Percentiles rank a stretch among this genome's conserved stretches.
These are phyloP conservation scores for Plenodomus lindquistii DNA, from an alignment of 2,329 filamentous ascomycete genomes.

Conservation along the genomic window DNA sequence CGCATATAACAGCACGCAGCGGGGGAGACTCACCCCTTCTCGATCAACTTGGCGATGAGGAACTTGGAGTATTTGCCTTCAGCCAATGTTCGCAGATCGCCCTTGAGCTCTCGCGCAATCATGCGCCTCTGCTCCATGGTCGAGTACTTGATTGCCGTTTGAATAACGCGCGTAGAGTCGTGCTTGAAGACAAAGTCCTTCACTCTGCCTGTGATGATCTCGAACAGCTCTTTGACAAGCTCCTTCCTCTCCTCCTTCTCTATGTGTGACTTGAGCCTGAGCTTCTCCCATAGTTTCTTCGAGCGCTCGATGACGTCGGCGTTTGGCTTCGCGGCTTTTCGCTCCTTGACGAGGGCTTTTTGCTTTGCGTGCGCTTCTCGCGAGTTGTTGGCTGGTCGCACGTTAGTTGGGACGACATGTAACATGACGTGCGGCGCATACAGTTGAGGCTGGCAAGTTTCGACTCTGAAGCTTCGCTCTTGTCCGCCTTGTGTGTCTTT, in stretches of 20 bases:
- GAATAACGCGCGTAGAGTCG: conserved; percentile 93
- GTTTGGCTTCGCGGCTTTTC: conserved; percentile 90
- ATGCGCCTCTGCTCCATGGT: conserved; percentile 80
- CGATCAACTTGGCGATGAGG: conserved; percentile 89
- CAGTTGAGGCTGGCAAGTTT: conserved; percentile 34
- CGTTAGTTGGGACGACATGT: conserved; percentile 13
- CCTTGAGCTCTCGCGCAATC: conserved; percentile 85
- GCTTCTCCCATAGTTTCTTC: conserved; percentile 95
- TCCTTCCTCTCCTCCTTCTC: conserved; percentile 83
- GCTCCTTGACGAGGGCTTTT: conserved; percentile 82
- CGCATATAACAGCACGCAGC: not conserved
- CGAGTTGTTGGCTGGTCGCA: conserved; percentile 65
- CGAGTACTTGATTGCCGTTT: conserved; percentile 96
- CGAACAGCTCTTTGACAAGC: conserved; percentile 86
- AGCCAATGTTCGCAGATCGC: conserved; percentile 80
- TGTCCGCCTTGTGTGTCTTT: conserved; percentile 28
- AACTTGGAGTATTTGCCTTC: conserved; percentile 99
- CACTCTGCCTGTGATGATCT: conserved; percentile 86
- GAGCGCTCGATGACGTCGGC: conserved; percentile 85
- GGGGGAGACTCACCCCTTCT: conserved; percentile 62
- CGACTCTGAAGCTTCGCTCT: conserved; percentile 22
- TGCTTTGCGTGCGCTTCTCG: conserved; percentile 93
- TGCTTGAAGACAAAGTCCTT: conserved; percentile 98
- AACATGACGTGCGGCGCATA: conserved; percentile 7
- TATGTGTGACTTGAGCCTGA: conserved; percentile 92